Evolutionary conservation across 257 asterid genomes (phyloP).

Genomic region (Handroanthus guayacan): DNA sequence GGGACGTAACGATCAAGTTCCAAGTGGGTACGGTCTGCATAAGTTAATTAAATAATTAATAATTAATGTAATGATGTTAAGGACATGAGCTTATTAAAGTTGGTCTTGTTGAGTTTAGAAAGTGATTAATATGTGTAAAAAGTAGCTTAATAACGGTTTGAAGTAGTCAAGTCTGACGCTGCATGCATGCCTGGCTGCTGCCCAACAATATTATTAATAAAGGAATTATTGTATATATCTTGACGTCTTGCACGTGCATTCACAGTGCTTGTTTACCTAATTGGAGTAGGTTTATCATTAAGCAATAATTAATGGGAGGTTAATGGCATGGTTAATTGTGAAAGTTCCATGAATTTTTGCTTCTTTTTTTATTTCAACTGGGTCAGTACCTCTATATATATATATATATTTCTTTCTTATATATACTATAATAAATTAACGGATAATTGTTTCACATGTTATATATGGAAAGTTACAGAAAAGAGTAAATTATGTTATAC

Average conservation of each 20-base stretch:
- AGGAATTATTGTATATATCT: background rate
- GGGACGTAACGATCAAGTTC: background rate
- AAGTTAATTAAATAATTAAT: too few relatives aligned
- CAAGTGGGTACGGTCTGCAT: too few relatives aligned
- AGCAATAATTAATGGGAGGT: background rate
- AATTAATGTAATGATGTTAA: background rate
- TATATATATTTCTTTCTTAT: too few relatives aligned
- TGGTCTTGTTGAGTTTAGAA: background rate
- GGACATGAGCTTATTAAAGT: background rate
- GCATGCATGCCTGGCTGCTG: slow-evolving; percentile 20
- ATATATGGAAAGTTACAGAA: too few relatives aligned
- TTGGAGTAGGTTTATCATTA: background rate
- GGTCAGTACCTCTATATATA: too few relatives aligned
- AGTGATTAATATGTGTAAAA: background rate
- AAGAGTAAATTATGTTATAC: too few relatives aligned
- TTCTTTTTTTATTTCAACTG: too few relatives aligned
- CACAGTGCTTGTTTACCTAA: background rate
- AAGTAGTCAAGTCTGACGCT: slow-evolving; percentile 19
- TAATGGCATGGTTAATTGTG: too few relatives aligned
- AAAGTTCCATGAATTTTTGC: too few relatives aligned
- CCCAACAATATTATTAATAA: background rate
- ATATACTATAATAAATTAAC: too few relatives aligned
- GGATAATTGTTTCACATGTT: too few relatives aligned
- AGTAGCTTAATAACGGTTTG: too few relatives aligned
- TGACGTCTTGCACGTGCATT: background rate